Percentiles rank a stretch among this genome's conserved stretches.
Conservation (phyloP, 768 basidiomycete genomes). For the Omphalotus guepiniiformis region DNA sequence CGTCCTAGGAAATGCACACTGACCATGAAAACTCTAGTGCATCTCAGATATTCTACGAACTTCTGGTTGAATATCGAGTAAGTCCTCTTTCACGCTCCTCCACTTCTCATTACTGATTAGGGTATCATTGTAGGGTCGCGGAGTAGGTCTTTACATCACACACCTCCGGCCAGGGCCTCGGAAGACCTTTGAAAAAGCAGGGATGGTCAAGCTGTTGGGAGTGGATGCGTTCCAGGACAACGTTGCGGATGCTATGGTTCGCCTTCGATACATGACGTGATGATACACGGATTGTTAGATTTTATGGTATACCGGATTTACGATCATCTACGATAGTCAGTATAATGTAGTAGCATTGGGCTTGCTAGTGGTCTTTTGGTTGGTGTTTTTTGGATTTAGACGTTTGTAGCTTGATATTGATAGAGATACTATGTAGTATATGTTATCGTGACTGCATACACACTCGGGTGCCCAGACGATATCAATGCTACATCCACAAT, state of each 20-base stretch:
- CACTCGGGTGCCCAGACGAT: no score
- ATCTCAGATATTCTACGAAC: slow-evolving; percentile 77
- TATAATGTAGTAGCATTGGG: no score
- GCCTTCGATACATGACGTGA: no score
- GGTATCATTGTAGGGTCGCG: slow-evolving; percentile 34
- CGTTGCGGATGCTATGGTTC: slow-evolving; percentile 49
- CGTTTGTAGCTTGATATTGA: no score
- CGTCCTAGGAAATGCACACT: neutral
- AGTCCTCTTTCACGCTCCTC: slow-evolving; percentile 8
- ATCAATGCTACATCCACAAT: no score
- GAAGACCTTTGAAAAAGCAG: slow-evolving; percentile 45
- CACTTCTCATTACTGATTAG: neutral
- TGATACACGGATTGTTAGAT: no score
- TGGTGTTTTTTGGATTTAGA: no score
- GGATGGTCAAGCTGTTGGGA: slow-evolving; percentile 46
- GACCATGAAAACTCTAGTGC: slow-evolving; percentile 38
- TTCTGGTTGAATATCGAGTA: slow-evolving; percentile 76
- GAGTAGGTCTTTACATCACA: slow-evolving; percentile 48
- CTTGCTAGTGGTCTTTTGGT: no score
- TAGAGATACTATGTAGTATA: no score
- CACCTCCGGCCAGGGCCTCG: slow-evolving; percentile 39
- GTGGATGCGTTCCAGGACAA: slow-evolving; percentile 43
- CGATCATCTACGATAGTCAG: no score
- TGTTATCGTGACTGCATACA: no score
- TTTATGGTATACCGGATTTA: no score